Percentiles rank a stretch among this genome's conserved stretches.
These are phyloP conservation scores for Blastobotrys ciferrii DNA, from an alignment of 1,139 yeast species.

Conservation along the genomic window DNA sequence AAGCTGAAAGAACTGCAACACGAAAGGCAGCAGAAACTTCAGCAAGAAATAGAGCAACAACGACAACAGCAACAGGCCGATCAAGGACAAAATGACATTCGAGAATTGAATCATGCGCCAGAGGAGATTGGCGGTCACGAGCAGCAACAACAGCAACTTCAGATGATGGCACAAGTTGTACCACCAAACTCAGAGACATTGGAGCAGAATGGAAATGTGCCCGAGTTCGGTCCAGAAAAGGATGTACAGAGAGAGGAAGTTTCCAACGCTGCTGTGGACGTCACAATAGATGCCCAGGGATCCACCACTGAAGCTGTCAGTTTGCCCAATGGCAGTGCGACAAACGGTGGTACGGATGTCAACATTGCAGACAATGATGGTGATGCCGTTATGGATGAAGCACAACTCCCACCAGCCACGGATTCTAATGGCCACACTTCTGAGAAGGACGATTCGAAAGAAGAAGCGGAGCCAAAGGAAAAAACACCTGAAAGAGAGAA, in stretches of 20 bases:
- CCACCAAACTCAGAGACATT: too few relatives aligned
- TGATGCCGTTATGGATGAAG: constrained; percentile 11
- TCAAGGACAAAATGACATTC: too few relatives aligned
- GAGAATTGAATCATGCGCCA: too few relatives aligned
- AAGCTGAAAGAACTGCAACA: constrained; percentile 22
- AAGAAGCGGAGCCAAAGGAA: background rate
- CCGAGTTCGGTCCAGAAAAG: background rate
- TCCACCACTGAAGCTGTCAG: background rate
- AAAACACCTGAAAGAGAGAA: background rate
- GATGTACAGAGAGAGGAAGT: background rate
- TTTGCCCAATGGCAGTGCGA: background rate
- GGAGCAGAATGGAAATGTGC: background rate
- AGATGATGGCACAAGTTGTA: background rate
- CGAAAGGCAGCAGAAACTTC: constrained; percentile 23
- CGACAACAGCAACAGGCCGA: too few relatives aligned
- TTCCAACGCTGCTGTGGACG: background rate
- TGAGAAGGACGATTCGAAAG: too few relatives aligned
- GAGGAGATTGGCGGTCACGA: too few relatives aligned
- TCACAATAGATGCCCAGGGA: background rate
- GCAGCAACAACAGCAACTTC: background rate
- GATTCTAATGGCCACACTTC: too few relatives aligned
- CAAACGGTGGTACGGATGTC: background rate
- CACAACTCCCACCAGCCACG: constrained; percentile 5
- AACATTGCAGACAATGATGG: background rate
- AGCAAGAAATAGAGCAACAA: constrained; percentile 38